These are phyloP conservation scores for Cephaloascus albidus DNA, from an alignment of 805 yeast genomes.

Conservation along the genomic window DNA sequence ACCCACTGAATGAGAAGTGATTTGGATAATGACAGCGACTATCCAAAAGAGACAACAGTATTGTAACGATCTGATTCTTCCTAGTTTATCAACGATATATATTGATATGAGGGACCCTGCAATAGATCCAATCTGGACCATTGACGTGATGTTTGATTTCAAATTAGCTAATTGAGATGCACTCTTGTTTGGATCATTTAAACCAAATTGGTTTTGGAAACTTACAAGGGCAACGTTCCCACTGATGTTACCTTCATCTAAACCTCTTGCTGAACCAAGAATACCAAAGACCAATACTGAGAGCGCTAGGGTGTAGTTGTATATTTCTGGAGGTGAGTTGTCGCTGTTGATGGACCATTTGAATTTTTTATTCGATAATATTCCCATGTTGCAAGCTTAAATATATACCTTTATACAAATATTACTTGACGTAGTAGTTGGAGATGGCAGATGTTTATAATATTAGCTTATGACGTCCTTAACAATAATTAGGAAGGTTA, in stretches of 20 bases:
- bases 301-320: constrained; percentile 33
- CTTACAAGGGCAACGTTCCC: constrained; percentile 34
- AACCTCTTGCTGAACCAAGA: constrained; percentile 48
- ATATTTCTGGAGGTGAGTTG: constrained; percentile 34
- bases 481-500: too few species aligned
- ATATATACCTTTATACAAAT: too few species aligned
- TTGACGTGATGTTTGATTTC: constrained; percentile 44
- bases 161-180: constrained; percentile 29
- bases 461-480: too few species aligned
- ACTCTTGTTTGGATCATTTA: constrained; percentile 26
- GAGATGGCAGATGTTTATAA: too few species aligned
- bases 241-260: constrained; percentile 44
- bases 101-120: constrained; percentile 44
- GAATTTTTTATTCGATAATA: constrained; percentile 2
- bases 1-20: constrained; percentile 33
- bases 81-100: constrained; percentile 38
- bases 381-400: too few species aligned
- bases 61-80: constrained; percentile 40
- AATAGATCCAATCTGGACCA: constrained; percentile 49
- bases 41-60: constrained; percentile 32
- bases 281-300: constrained; percentile 43
- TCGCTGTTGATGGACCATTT: constrained; percentile 17
- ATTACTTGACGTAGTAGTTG: too few species aligned
- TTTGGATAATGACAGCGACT: constrained; percentile 36
- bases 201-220: constrained; percentile 33